Conservation (phyloP, 164 flowering plant species). For the Taxillus chinensis region DNA sequence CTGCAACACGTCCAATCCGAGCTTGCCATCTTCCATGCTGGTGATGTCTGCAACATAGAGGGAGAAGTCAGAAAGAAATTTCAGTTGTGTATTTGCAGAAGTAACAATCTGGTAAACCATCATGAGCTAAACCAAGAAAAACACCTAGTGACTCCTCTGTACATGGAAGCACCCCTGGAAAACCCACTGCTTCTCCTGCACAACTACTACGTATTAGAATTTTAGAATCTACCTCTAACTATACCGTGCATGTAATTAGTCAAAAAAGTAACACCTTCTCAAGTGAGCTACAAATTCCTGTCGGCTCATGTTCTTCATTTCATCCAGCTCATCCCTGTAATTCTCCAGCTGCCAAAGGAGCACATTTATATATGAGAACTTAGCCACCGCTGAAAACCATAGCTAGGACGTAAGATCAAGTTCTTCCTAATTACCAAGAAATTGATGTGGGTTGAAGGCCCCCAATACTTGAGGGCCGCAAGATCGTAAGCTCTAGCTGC, state of each 20-base stretch:
- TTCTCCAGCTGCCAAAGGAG: conserved; percentile 45
- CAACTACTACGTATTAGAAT: neutral
- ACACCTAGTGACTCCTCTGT: conserved; percentile 90
- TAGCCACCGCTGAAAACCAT: too few relatives aligned
- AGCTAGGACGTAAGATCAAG: too few relatives aligned
- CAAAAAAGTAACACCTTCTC: conserved; percentile 40
- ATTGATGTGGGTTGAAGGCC: conserved; percentile 74
- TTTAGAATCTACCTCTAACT: too few relatives aligned
- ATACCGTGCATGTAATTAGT: too few relatives aligned
- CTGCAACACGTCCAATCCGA: conserved; percentile 82
- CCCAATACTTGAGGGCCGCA: conserved; percentile 93
- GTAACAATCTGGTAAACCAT: too few relatives aligned
- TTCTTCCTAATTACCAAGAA: conserved; percentile 36
- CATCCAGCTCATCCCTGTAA: conserved; percentile 59
- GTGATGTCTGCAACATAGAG: conserved; percentile 43
- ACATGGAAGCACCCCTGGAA: conserved; percentile 87
- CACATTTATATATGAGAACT: neutral
- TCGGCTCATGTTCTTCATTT: conserved; percentile 88
- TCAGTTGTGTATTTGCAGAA: too few relatives aligned
- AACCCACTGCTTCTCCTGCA: conserved; percentile 90
- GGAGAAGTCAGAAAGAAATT: too few relatives aligned
- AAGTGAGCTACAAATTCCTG: conserved; percentile 83
- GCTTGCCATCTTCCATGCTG: conserved; percentile 98
- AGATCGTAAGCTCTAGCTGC: conserved; percentile 91
- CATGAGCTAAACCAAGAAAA: too few relatives aligned